Percentiles rank a stretch among this genome's conserved stretches.
phyloP scores from a whole-genome alignment of 805 yeast genomes.

The Yueomyces sp. region DNA sequence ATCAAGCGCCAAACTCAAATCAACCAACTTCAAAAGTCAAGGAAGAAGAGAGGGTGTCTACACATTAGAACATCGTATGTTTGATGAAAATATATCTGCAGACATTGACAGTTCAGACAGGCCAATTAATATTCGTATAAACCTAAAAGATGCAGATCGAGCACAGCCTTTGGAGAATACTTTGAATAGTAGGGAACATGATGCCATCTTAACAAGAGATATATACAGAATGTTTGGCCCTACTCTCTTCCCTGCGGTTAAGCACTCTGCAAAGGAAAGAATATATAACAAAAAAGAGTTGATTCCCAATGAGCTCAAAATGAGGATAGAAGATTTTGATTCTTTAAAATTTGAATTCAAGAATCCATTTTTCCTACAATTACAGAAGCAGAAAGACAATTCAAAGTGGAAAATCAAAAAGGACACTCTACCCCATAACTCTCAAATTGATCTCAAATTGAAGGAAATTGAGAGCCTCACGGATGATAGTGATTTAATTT shows the following conservation, averaged over 20 bases:
- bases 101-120: constrained; percentile 8
- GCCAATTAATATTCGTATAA: too few relatives aligned
- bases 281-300: constrained; percentile 5
- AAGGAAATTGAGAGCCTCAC: too few relatives aligned
- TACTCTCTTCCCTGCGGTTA: constrained; percentile 27
- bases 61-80: constrained; percentile 13
- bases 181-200: too few relatives aligned
- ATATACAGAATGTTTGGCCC: constrained; percentile 28
- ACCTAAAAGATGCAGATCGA: too few relatives aligned
- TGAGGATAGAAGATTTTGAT: constrained; percentile 28
- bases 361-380: constrained; percentile 9
- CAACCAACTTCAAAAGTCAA: background rate
- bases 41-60: constrained; percentile 1
- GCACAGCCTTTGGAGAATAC: too few relatives aligned
- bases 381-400: too few relatives aligned
- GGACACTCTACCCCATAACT: too few relatives aligned
- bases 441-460: too few relatives aligned
- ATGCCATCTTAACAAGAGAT: constrained; percentile 20
- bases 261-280: constrained; percentile 19
- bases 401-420: too few relatives aligned
- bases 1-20: background rate
- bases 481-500: too few relatives aligned
- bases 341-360: constrained; percentile 17
- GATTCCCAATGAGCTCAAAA: constrained; percentile 16
- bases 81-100: constrained; percentile 14